phyloP scores from a whole-genome alignment of 2,329 filamentous ascomycete species.

The Colletotrichum gigasporum region DNA sequence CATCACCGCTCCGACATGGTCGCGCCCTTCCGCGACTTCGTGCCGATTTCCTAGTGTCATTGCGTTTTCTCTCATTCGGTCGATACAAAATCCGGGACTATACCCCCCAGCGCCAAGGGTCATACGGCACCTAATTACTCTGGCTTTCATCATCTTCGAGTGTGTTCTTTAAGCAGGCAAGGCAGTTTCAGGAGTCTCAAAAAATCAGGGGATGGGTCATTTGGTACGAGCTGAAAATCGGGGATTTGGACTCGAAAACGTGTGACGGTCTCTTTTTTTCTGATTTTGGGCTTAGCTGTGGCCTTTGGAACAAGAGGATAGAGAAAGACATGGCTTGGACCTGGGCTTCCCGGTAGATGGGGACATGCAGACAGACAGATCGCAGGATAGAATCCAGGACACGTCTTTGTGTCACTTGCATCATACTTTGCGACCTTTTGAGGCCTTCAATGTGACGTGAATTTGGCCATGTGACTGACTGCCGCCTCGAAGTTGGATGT shows the following conservation, averaged over 20 bases:
- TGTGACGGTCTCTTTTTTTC: slow-evolving; percentile 18
- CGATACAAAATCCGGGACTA: slow-evolving; percentile 13
- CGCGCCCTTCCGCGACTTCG: slow-evolving; percentile 26
- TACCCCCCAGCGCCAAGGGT: slow-evolving; percentile 22
- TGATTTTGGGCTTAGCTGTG: slow-evolving; percentile 5
- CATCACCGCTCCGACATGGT: slow-evolving; percentile 18
- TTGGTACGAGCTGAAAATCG: slow-evolving; percentile 3
- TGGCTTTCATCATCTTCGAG: slow-evolving; percentile 9
- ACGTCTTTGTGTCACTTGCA: not conserved
- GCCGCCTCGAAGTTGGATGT: not conserved
- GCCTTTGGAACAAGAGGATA: slow-evolving; percentile 19
- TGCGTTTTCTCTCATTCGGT: not conserved
- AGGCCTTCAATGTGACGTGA: not conserved
- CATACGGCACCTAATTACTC: slow-evolving; percentile 13
- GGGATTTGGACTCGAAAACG: not conserved
- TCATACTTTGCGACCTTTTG: not conserved
- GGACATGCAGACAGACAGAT: slow-evolving; percentile 16
- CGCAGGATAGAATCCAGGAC: slow-evolving; percentile 16
- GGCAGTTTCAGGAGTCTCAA: slow-evolving; percentile 29
- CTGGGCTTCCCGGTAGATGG: slow-evolving; percentile 23
- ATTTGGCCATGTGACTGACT: not conserved
- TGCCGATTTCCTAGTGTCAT: slow-evolving; percentile 30
- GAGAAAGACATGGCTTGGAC: slow-evolving; percentile 10
- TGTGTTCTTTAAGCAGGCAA: slow-evolving; percentile 19
- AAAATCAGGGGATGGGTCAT: not conserved